Percentiles rank a stretch among this genome's conserved stretches.
phyloP scores from a whole-genome alignment of 805 yeast genomes.

The Yamadazyma olivae region DNA sequence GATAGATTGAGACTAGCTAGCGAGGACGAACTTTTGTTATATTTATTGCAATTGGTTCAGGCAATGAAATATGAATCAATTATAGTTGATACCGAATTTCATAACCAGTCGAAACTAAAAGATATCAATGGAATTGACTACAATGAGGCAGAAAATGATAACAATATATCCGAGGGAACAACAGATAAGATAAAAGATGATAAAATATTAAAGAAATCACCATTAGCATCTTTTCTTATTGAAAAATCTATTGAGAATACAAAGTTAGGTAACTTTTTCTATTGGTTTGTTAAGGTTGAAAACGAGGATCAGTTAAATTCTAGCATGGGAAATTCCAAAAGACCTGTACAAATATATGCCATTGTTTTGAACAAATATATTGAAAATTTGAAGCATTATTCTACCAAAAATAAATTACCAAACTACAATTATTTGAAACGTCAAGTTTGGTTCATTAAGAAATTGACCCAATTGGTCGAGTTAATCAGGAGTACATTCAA shows the following conservation, averaged over 20 bases:
- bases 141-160: slow-evolving; percentile 3
- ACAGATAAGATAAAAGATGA: slow-evolving; percentile 9
- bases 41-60: slow-evolving; percentile 85
- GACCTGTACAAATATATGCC: slow-evolving; percentile 25
- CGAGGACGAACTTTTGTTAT: slow-evolving; percentile 77
- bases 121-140: slow-evolving; percentile 2
- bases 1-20: slow-evolving; percentile 74
- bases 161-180: not conserved
- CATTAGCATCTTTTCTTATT: slow-evolving; percentile 72
- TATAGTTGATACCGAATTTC: slow-evolving; percentile 14
- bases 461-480: slow-evolving; percentile 62
- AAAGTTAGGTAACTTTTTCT: slow-evolving; percentile 74
- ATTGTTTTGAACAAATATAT: slow-evolving; percentile 39
- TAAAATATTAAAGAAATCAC: slow-evolving; percentile 41
- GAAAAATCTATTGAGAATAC: slow-evolving; percentile 65
- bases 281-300: slow-evolving; percentile 91
- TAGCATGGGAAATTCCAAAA: not conserved
- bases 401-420: slow-evolving; percentile 25
- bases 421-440: slow-evolving; percentile 41
- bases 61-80: slow-evolving; percentile 76
- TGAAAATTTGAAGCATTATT: slow-evolving; percentile 29
- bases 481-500: slow-evolving; percentile 50
- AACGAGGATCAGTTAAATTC: slow-evolving; percentile 54
- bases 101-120: slow-evolving; percentile 1
- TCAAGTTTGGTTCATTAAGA: slow-evolving; percentile 69